phyloP scores from a whole-genome alignment of 257 asterid genomes.

The Cordia subcordata region DNA sequence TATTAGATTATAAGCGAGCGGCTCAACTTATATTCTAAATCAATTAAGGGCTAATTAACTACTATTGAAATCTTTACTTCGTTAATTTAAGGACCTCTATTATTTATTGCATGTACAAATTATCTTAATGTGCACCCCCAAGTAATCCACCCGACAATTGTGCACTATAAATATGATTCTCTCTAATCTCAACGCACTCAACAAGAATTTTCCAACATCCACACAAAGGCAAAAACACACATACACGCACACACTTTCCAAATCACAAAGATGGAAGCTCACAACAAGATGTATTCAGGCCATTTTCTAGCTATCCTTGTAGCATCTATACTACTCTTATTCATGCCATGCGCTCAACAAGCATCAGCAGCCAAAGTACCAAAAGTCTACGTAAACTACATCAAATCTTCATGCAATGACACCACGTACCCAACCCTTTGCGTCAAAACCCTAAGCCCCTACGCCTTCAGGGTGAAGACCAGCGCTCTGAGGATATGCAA shows the following conservation, averaged over 20 bases:
- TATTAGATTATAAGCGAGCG: no score
- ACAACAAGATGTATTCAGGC: background rate
- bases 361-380: constrained; percentile 11
- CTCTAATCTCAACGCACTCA: background rate
- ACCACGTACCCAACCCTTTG: constrained; percentile 52
- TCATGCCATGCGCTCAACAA: constrained; percentile 6
- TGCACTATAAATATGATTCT: background rate
- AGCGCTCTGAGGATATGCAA: constrained; percentile 41
- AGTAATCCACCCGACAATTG: background rate
- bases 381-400: constrained; percentile 21
- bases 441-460: constrained; percentile 44
- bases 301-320: constrained; percentile 7
- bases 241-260: background rate
- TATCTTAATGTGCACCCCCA: background rate
- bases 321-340: background rate
- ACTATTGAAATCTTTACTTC: no score
- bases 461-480: constrained; percentile 39
- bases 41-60: no score
- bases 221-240: no score
- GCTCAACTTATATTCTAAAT: no score
- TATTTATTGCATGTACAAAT: no score
- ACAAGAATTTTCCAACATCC: background rate
- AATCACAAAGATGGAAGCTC: background rate
- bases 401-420: constrained; percentile 36
- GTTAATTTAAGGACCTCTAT: no score